Evolutionary conservation across 2,329 filamentous ascomycete species (phyloP).

Genomic region (Trichoderma lentiforme): DNA sequence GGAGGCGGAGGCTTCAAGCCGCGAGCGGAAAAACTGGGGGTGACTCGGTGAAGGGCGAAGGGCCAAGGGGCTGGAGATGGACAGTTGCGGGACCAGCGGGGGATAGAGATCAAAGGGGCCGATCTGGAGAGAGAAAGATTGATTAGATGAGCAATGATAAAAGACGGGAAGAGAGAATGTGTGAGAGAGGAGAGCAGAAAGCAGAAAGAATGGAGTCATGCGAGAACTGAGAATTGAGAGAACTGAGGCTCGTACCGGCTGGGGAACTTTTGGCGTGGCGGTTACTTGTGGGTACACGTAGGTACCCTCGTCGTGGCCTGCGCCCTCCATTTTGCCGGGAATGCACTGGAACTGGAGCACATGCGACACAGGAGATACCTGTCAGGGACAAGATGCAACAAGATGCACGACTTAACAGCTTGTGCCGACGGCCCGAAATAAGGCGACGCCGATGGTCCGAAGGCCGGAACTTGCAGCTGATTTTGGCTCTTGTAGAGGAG

Average conservation of each 20-base stretch:
- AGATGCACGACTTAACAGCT: not conserved
- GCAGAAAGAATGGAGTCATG: not conserved
- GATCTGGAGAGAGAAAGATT: not conserved
- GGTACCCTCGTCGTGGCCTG: not conserved
- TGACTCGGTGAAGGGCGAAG: not conserved
- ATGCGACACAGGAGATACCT: not conserved
- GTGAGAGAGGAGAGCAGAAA: not conserved
- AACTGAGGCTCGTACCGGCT: not conserved
- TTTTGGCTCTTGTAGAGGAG: not conserved
- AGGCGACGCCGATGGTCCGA: constrained; percentile 6
- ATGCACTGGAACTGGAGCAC: not conserved
- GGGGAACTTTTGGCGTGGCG: constrained; percentile 1
- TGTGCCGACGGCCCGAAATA: constrained; percentile 8
- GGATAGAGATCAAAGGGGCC: not conserved
- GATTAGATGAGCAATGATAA: not conserved
- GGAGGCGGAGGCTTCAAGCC: not conserved
- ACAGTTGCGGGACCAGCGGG: not conserved
- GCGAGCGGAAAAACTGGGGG: constrained; percentile 8
- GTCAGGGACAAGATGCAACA: not conserved
- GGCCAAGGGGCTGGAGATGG: not conserved
- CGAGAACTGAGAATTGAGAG: not conserved
- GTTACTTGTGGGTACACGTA: constrained; percentile 6
- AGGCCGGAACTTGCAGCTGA: not conserved
- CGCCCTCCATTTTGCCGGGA: not conserved
- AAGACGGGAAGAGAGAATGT: not conserved